These are phyloP conservation scores for Phytophthora podocarpi DNA, from an alignment of 352 stramenopile species.

Conservation along the genomic window DNA sequence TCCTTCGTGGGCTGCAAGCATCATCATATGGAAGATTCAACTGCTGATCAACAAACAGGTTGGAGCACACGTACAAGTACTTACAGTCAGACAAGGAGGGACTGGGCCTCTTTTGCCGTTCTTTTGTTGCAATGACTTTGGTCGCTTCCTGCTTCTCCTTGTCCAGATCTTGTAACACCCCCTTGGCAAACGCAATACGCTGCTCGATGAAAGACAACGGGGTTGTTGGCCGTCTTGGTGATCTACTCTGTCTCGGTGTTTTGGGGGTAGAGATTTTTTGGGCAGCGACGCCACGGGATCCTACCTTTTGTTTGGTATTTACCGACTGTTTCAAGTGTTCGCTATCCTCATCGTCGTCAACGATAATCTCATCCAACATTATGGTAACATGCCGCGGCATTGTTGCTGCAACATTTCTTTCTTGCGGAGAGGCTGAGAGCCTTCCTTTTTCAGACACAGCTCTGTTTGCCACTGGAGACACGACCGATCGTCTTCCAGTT, in stretches of 20 bases:
- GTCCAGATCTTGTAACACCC: constrained; percentile 7
- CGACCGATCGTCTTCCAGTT: constrained; percentile 1
- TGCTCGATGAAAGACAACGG: constrained; percentile 20
- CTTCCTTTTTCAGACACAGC: no score
- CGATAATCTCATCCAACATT: constrained; percentile 31
- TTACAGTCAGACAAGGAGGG: not conserved
- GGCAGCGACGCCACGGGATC: not conserved
- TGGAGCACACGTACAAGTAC: not conserved
- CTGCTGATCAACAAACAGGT: not conserved
- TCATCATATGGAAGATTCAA: not conserved
- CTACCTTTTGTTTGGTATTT: not conserved
- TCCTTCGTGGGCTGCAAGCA: not conserved
- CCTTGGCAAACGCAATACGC: constrained; percentile 17
- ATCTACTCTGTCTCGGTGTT: not conserved
- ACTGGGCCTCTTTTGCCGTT: not conserved
- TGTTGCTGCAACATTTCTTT: not conserved
- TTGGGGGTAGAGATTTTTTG: no score
- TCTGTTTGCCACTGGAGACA: not conserved
- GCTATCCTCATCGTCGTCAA: constrained; percentile 25
- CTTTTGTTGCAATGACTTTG: not conserved
- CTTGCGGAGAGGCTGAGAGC: not conserved
- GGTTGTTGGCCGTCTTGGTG: not conserved
- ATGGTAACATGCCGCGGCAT: constrained; percentile 25
- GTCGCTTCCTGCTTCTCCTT: not conserved
- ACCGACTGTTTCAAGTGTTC: not conserved